Evolutionary conservation across 2,329 filamentous ascomycete species (phyloP), one percentile per base, ranked within the genome.

Genomic region (Nigrospora osmanthi): DNA sequence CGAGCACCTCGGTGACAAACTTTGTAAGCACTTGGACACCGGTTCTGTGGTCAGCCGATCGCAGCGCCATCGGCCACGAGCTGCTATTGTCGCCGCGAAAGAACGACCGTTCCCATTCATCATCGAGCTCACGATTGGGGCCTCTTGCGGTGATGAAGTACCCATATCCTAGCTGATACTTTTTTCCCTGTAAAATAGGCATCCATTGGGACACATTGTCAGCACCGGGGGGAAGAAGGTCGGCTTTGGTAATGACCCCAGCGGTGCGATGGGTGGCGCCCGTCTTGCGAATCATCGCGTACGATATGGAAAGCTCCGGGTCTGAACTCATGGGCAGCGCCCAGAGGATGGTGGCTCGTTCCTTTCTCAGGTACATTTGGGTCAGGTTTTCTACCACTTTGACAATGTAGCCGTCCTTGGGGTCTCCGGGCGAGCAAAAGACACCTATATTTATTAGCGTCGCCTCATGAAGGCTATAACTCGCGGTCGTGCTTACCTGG

Each of bases 201-300:
- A 75, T 58, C 73, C 84, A 86, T 46, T 81, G 78, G 2, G 61
- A 62, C 0, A 67, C 63, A 1, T 75, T 63, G 1, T 70, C 67
- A 0, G 71, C 73, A 23, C 19, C 19, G 4, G 19, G 19, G 0
- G 62, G 55, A 0, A 87, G 64, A 0, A 84, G 71, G 48, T 95
- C 89, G 0, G 88, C 87, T 55, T 93, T 95, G 0, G 89, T 95
- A 2, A 94, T 68, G 0, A 93, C 83, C 0, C 86, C 86, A 42
- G 85, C 69, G 1, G 81, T 85, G 2, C 83, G 71, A 5, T 66
- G 49, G 9, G 75, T 71, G 0, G 82, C 83, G 1, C 68, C 66
- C 2, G 76, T 62, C 35, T 72, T 58, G 32, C 76, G 61, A 51
- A 89, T 77, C 4, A 87, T 68, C 0, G 73, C 72, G 19, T 83